A percentile compares a stretch with the other conserved stretches of the same genome.
phyloP scores from a whole-genome alignment of 2,329 filamentous ascomycete genomes.

The Rhinocladiella mackenziei region DNA sequence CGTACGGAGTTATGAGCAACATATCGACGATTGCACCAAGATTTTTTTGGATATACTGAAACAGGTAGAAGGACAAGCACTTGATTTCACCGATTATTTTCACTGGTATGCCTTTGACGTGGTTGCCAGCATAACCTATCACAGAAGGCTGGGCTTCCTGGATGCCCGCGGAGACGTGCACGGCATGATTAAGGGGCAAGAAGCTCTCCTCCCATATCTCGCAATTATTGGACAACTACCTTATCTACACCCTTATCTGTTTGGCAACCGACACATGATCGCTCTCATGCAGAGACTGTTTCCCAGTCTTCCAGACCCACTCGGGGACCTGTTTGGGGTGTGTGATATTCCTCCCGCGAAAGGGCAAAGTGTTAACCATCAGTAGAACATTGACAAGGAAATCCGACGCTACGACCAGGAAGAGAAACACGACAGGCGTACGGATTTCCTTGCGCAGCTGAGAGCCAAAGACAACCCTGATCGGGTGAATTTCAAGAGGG shows the following conservation, averaged over 20 bases:
- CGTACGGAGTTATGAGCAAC: slow-evolving; percentile 46
- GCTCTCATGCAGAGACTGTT: background rate
- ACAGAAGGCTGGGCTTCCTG: slow-evolving; percentile 35
- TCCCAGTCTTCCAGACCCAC: slow-evolving; percentile 1
- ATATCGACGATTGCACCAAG: slow-evolving; percentile 37
- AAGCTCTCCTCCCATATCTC: background rate
- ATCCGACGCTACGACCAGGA: slow-evolving; percentile 10
- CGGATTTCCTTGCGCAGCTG: slow-evolving; percentile 10
- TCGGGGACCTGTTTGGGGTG: slow-evolving; percentile 2
- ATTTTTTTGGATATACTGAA: slow-evolving; percentile 8
- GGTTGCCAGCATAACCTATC: slow-evolving; percentile 35
- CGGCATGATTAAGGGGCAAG: slow-evolving; percentile 30
- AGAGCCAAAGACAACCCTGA: slow-evolving; percentile 4
- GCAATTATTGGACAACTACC: slow-evolving; percentile 8
- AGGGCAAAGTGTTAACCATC: background rate
- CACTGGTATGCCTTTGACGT: slow-evolving; percentile 38
- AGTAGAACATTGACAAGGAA: slow-evolving; percentile 5
- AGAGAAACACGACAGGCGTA: slow-evolving; percentile 3
- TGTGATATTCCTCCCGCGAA: background rate
- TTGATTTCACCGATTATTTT: slow-evolving; percentile 39
- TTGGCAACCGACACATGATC: slow-evolving; percentile 3
- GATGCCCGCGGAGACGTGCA: slow-evolving; percentile 32
- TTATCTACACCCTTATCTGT: slow-evolving; percentile 2
- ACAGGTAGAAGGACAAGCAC: slow-evolving; percentile 3
- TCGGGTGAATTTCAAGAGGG: slow-evolving; percentile 2